Evolutionary conservation across 805 yeast genomes (phyloP).

Genomic region (Wickerhamomyces rabaulensis): DNA sequence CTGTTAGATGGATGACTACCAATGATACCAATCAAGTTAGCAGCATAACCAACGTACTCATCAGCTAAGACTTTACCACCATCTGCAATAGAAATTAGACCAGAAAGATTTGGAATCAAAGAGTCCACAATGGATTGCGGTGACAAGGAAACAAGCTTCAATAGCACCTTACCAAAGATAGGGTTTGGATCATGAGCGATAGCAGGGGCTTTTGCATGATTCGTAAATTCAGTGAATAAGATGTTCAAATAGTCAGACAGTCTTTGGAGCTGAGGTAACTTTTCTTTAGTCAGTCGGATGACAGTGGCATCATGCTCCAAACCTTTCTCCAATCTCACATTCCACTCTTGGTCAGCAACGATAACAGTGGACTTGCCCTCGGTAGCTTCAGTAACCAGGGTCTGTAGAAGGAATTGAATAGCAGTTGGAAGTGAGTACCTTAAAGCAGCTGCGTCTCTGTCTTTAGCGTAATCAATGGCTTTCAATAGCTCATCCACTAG

Average conservation of each 20-base stretch:
- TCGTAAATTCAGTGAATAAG: constrained; percentile 12
- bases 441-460: constrained; percentile 25
- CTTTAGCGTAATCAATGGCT: constrained; percentile 21
- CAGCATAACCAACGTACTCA: constrained; percentile 29
- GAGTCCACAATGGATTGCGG: constrained; percentile 10
- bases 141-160: constrained; percentile 18
- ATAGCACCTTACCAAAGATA: constrained; percentile 32
- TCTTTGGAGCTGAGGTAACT: constrained; percentile 18
- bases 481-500: constrained; percentile 29
- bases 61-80: constrained; percentile 16
- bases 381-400: constrained; percentile 62
- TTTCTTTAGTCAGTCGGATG: constrained; percentile 22
- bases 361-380: constrained; percentile 48
- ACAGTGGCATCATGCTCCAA: constrained; percentile 56
- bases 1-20: constrained; percentile 34
- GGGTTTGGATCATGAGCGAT: constrained; percentile 22
- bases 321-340: constrained; percentile 61
- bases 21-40: constrained; percentile 44
- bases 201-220: constrained; percentile 10
- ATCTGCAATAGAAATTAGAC: constrained; percentile 22
- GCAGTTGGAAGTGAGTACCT: constrained; percentile 34
- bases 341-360: constrained; percentile 72
- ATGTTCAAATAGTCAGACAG: constrained; percentile 31
- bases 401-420: constrained; percentile 48
- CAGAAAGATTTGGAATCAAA: constrained; percentile 13